These are phyloP conservation scores for Cryphonectria naterciae DNA, from an alignment of 2,329 filamentous ascomycete species.

Conservation along the genomic window DNA sequence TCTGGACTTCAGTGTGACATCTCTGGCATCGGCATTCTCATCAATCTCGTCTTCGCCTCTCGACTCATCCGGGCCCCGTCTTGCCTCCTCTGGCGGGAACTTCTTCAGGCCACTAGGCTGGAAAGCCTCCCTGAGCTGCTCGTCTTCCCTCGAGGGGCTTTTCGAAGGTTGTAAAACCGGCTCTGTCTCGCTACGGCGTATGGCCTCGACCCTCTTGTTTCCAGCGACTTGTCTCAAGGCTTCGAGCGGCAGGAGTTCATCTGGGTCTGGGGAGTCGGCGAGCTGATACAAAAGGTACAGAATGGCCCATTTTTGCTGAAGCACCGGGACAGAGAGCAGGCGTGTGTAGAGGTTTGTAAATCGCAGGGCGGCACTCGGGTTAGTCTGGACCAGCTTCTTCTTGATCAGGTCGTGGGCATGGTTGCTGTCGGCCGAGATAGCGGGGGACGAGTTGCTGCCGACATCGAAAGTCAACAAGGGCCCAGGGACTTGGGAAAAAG, in stretches of 20 bases:
- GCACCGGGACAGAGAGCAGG: constrained; percentile 85
- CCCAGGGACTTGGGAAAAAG: not conserved
- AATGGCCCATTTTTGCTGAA: constrained; percentile 97
- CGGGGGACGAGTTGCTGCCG: constrained; percentile 44
- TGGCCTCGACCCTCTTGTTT: constrained; percentile 29
- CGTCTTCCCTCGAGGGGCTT: constrained; percentile 46
- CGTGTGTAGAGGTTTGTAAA: constrained; percentile 92
- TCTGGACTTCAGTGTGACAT: constrained; percentile 61
- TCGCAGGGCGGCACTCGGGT: constrained; percentile 75
- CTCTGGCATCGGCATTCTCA: constrained; percentile 45
- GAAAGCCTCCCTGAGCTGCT: constrained; percentile 57
- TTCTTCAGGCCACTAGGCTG: constrained; percentile 55
- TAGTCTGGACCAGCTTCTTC: constrained; percentile 79
- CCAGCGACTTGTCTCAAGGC: constrained; percentile 45
- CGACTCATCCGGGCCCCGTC: constrained; percentile 43
- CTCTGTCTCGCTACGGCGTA: constrained; percentile 22
- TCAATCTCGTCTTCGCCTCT: constrained; percentile 36
- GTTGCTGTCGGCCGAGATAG: constrained; percentile 74
- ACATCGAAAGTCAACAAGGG: constrained; percentile 15
- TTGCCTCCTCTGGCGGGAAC: constrained; percentile 47
- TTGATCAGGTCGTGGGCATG: constrained; percentile 94
- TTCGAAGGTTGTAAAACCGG: constrained; percentile 42
- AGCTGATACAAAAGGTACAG: constrained; percentile 87
- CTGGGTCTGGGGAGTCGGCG: constrained; percentile 67
- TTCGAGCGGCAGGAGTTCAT: constrained; percentile 53